Conservation (phyloP, 371 early-diverging fungal genomes). For the Chytridiales sp. region DNA sequence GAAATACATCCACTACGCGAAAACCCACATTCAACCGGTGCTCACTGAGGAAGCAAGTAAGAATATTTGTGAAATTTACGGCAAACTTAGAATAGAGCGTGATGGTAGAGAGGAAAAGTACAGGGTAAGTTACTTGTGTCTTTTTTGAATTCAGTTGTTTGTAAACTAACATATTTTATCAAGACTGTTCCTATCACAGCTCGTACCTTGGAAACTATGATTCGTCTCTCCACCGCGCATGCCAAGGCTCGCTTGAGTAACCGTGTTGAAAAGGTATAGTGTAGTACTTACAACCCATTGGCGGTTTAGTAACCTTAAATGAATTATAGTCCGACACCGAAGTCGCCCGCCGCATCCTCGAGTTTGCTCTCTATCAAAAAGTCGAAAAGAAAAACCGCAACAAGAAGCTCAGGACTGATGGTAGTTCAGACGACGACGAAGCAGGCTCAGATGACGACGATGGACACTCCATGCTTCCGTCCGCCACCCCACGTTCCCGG, state of each 20-base stretch:
- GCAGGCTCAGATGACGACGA: no score
- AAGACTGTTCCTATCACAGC: slow-evolving; percentile 87
- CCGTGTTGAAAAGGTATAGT: slow-evolving; percentile 62
- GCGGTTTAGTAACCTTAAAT: slow-evolving; percentile 14
- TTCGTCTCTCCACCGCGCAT: slow-evolving; percentile 97
- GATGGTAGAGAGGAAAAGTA: slow-evolving; percentile 62
- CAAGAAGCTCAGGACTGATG: slow-evolving; percentile 32
- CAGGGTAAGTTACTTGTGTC: slow-evolving; percentile 30
- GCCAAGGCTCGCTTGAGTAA: slow-evolving; percentile 92
- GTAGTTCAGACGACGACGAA: slow-evolving; percentile 45
- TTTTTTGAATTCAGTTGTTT: not conserved
- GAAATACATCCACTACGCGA: slow-evolving; percentile 92
- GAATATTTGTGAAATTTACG: slow-evolving; percentile 76
- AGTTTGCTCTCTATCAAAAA: slow-evolving; percentile 93
- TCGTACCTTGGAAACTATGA: slow-evolving; percentile 98
- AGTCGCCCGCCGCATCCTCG: slow-evolving; percentile 79
- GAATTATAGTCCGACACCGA: slow-evolving; percentile 71
- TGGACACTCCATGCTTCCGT: slow-evolving; percentile 1
- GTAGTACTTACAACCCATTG: not conserved
- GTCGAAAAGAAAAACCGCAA: slow-evolving; percentile 64
- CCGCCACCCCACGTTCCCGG: not conserved
- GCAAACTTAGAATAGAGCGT: slow-evolving; percentile 67
- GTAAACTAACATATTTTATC: not conserved
- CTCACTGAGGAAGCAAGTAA: slow-evolving; percentile 71
- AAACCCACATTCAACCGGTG: slow-evolving; percentile 78